Evolutionary conservation across 2,329 filamentous ascomycete species (phyloP).

Genomic region (Fusarium oligoseptatum): DNA sequence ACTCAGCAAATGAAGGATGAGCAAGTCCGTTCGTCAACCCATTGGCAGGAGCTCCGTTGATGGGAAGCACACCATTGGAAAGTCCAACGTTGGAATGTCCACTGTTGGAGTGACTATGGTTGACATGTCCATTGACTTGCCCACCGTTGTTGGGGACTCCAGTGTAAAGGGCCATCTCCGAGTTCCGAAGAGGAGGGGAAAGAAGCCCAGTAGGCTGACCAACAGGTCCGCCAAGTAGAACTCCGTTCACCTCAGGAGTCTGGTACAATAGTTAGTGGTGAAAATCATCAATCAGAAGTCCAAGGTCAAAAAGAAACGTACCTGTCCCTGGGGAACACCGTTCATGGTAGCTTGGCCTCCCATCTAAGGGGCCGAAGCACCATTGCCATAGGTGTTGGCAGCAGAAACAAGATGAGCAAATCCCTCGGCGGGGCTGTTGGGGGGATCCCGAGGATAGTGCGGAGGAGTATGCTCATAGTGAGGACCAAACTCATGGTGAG

Average conservation of each 20-base stretch:
- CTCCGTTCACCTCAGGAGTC: background rate
- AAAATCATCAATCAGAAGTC: background rate
- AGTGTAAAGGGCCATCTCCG: background rate
- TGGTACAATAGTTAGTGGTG: conserved; percentile 16
- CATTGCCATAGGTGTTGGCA: background rate
- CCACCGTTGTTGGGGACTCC: background rate
- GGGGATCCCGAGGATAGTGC: conserved; percentile 11
- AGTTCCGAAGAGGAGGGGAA: conserved; percentile 10
- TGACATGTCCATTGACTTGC: background rate
- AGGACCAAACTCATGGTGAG: background rate
- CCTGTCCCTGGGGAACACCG: background rate
- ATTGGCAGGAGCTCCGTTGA: background rate
- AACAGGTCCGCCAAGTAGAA: background rate
- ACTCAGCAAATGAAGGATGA: background rate
- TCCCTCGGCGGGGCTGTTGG: conserved; percentile 28
- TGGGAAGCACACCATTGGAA: background rate
- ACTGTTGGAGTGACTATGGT: background rate
- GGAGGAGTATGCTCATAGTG: too few relatives aligned
- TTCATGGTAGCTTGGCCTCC: conserved; percentile 33
- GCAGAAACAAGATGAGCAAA: background rate
- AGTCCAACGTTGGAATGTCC: background rate
- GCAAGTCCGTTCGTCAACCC: background rate
- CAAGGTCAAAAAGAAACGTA: conserved; percentile 12
- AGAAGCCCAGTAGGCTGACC: conserved; percentile 4
- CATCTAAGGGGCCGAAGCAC: conserved; percentile 41